A percentile compares a stretch with the other conserved stretches of the same genome.
Conservation (phyloP, 176 grass and related monocot species). For the Zea luxurians region DNA sequence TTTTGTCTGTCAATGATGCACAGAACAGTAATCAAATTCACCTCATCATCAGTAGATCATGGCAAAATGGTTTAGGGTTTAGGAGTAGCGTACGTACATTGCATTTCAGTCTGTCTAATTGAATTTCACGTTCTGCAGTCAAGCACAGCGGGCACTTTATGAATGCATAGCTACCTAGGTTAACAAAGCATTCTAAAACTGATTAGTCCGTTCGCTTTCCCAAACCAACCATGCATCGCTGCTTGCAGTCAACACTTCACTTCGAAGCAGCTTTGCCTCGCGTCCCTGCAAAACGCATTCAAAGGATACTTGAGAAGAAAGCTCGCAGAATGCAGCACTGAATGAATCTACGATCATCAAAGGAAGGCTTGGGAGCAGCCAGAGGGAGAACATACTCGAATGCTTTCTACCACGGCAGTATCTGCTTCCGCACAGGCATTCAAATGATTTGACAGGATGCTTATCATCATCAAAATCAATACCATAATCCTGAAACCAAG, state of each 20-base stretch:
- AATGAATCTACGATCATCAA: not conserved
- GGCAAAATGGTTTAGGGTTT: too few relatives aligned
- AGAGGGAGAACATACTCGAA: slow-evolving; percentile 22
- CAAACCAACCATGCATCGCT: not conserved
- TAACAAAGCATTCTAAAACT: not conserved
- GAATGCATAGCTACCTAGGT: not conserved
- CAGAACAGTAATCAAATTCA: too few relatives aligned
- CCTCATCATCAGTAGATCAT: too few relatives aligned
- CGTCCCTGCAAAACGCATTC: slow-evolving; percentile 30
- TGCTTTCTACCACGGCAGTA: slow-evolving; percentile 39
- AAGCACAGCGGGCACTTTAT: too few relatives aligned
- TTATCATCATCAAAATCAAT: slow-evolving; percentile 39
- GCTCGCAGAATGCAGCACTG: not conserved
- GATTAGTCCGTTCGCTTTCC: not conserved
- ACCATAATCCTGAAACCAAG: slow-evolving; percentile 49
- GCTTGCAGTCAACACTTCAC: not conserved
- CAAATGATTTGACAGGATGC: slow-evolving; percentile 15
- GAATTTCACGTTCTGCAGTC: not conserved
- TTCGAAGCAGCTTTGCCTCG: slow-evolving; percentile 23
- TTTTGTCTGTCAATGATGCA: too few relatives aligned
- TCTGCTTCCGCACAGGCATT: slow-evolving; percentile 45
- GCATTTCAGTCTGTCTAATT: not conserved
- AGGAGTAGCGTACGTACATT: too few relatives aligned
- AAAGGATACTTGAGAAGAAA: not conserved
- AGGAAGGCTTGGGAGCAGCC: not conserved